Conservation (phyloP, 1,284 basidiomycete species). For the Cutaneotrichosporon mucoides region DNA sequence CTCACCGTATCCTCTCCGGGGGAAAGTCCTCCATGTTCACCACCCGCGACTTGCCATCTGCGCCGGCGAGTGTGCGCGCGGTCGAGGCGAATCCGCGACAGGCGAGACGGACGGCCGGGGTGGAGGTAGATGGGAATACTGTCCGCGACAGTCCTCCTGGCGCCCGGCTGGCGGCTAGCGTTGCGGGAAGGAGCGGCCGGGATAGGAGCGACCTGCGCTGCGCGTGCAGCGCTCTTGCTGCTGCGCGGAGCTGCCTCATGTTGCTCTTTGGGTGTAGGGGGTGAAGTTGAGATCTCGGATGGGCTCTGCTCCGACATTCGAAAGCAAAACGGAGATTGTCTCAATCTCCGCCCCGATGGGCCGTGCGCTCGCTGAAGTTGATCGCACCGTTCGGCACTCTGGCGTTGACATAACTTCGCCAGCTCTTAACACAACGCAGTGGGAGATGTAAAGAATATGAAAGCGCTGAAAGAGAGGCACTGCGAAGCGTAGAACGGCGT, state of each 20-base stretch:
- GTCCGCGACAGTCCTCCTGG: neutral
- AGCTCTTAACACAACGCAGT: too few species aligned
- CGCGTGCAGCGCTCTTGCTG: neutral
- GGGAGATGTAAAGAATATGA: too few species aligned
- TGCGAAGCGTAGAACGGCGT: too few species aligned
- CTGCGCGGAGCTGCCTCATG: slow-evolving; percentile 13
- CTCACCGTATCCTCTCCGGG: slow-evolving; percentile 69
- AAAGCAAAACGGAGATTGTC: too few species aligned
- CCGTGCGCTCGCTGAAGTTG: too few species aligned
- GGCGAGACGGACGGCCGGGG: neutral
- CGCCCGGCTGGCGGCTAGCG: neutral
- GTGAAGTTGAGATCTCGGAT: neutral
- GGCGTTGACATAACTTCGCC: too few species aligned
- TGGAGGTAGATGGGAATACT: neutral
- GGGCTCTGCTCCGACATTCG: too few species aligned
- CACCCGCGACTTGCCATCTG: slow-evolving; percentile 15
- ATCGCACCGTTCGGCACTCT: too few species aligned
- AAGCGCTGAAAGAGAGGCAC: too few species aligned
- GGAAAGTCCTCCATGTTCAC: slow-evolving; percentile 66
- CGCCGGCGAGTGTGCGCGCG: neutral
- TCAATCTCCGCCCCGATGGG: too few species aligned
- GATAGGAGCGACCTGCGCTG: neutral
- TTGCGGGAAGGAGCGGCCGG: neutral
- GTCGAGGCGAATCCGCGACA: slow-evolving; percentile 8
- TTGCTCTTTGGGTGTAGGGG: slow-evolving; percentile 7